These are phyloP conservation scores for Crithidia fasciculata DNA, from an alignment of 208 protist genomes.

Conservation along the genomic window DNA sequence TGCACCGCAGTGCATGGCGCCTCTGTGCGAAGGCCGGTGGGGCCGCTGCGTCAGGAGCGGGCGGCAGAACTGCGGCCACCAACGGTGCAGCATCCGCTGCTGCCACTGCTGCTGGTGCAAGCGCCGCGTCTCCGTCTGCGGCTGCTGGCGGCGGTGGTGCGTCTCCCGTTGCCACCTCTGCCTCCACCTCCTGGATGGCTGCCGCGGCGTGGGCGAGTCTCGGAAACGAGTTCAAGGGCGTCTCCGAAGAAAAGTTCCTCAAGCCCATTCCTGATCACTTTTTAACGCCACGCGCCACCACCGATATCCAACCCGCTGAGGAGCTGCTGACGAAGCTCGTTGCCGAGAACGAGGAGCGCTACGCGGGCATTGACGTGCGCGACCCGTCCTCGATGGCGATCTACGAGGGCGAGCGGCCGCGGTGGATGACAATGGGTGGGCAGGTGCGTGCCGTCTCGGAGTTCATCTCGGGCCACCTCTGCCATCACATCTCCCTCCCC, in stretches of 20 bases:
- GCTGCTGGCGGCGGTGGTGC: background rate
- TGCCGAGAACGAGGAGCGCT: conserved; percentile 74
- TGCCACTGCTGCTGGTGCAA: background rate
- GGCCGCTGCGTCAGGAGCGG: background rate
- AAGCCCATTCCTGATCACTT: conserved; percentile 64
- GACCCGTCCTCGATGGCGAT: conserved; percentile 83
- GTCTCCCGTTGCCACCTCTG: conserved; percentile 4
- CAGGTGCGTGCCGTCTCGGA: conserved; percentile 86
- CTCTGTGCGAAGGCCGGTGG: conserved; percentile 2
- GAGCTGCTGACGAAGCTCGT: conserved; percentile 65
- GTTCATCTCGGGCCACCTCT: conserved; percentile 90
- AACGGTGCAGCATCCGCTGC: background rate
- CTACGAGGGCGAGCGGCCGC: conserved; percentile 81
- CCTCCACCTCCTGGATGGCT: conserved; percentile 71
- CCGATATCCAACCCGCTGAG: conserved; percentile 71
- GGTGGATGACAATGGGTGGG: conserved; percentile 84
- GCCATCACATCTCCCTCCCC: conserved; percentile 84
- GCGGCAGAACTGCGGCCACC: background rate
- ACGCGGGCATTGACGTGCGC: conserved; percentile 82
- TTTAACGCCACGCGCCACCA: conserved; percentile 80
- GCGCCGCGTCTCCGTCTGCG: background rate
- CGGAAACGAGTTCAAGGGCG: conserved; percentile 77
- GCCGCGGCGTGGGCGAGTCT: conserved; percentile 85
- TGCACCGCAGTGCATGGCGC: conserved; percentile 18
- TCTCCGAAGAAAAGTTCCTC: conserved; percentile 81